Base-by-base conservation (phyloP, 352 stramenopile genomes). In the Globisporangium lucens region DNA sequence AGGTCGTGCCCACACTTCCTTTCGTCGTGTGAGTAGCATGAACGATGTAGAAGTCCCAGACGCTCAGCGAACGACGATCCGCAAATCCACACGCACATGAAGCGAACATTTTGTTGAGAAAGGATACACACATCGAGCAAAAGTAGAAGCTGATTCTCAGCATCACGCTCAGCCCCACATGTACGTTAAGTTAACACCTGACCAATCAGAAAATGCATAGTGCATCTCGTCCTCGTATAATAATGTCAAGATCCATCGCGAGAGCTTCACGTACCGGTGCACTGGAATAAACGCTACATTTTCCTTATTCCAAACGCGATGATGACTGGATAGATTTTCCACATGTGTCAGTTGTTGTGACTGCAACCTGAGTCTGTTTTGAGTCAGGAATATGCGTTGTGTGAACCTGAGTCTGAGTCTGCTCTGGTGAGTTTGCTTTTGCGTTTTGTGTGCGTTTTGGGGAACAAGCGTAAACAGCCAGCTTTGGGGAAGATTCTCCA, bases 1-100 rank as follows among this genome's bases (percentile, higher is more conserved):
- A 52, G 6, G n/a, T 69, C 30, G 56, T 64, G 56, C 38, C 17
- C n/a, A 17, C 49, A 55, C 22, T 27, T 9, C 29, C 55, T 7
- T 46, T 61, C n/a, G 55, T 30, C 4, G 29, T 46, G 55, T 61
- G 24, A 22, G 9, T 8, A 47, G 20, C 6, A 60, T 7, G 53
- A 59, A 24, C 2, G 4, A 49, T 59, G 53, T 7, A 22, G 6
- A 56, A 9, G 5, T 22, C 5, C 15, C 13, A 4, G 13, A 49
- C 41, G 13, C 0, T 20, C 41, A 49, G 6, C 20, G 41, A 49
- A 49, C 15, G 41, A 49, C 15, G 41, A 4, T 4, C 41, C 15
- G 8, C 41, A n/a, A n/a, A n/a, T 49, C 15, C 41, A 49, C 38
- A 47, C 38, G 38, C 41, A 49, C 38, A 47, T 13, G 38, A 17